phyloP scores from a whole-genome alignment of 495 filamentous ascomycete genomes.

The Penicillium manginii region DNA sequence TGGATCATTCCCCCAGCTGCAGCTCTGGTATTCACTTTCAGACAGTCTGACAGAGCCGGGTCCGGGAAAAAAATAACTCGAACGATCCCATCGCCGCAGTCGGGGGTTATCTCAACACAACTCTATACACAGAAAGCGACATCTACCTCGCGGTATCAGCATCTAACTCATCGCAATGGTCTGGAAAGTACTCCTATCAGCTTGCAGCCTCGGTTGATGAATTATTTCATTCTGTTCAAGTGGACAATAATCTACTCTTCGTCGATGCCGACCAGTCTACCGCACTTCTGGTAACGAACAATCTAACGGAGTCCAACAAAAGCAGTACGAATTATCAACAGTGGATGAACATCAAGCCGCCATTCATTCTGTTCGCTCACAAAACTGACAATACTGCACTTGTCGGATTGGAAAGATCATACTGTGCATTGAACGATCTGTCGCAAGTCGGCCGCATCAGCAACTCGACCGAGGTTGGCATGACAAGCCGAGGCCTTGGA shows the following conservation, averaged over 20 bases:
- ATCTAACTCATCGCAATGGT: slow-evolving; percentile 59
- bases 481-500: slow-evolving; percentile 66
- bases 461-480: slow-evolving; percentile 57
- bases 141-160: slow-evolving; percentile 78
- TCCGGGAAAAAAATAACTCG: slow-evolving; percentile 53
- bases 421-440: slow-evolving; percentile 67
- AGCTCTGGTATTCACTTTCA: slow-evolving; percentile 75
- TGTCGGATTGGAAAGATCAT: slow-evolving; percentile 71
- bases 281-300: slow-evolving; percentile 76
- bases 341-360: slow-evolving; percentile 62
- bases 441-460: slow-evolving; percentile 64
- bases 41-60: slow-evolving; percentile 69
- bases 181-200: slow-evolving; percentile 71
- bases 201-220: slow-evolving; percentile 81
- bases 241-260: slow-evolving; percentile 58
- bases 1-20: slow-evolving; percentile 66
- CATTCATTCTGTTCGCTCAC: slow-evolving; percentile 80
- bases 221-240: slow-evolving; percentile 65
- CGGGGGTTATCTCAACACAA: slow-evolving; percentile 59
- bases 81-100: slow-evolving; percentile 48
- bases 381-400: slow-evolving; percentile 61
- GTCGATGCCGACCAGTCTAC: slow-evolving; percentile 79
- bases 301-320: slow-evolving; percentile 57
- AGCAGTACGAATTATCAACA: slow-evolving; percentile 45
- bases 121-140: slow-evolving; percentile 51